Base-by-base conservation (phyloP, 1,284 basidiomycete genomes). In the Fistulinella cinereoalba region DNA sequence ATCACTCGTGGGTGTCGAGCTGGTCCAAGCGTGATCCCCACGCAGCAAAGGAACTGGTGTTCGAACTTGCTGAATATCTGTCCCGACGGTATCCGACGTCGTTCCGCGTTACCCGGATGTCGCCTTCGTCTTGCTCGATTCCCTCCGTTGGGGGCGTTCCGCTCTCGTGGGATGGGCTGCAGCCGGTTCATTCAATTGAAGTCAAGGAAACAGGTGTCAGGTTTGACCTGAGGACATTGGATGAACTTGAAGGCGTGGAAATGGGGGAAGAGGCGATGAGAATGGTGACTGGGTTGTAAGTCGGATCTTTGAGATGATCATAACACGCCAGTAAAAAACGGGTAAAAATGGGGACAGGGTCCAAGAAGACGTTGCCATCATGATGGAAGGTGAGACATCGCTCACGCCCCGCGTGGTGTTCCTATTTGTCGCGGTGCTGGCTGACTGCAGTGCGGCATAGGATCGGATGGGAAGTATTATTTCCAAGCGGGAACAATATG, bases 361-460 rank as follows among this genome's bases (percentile, higher is more conserved):
- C 1, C 85, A 88, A 55, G 88, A 91, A 51, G 88, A 91, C 57
- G 69, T 89, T 34, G 85, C 85, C 12, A 60, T 91, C 12, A 85
- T 91, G 85, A 67, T 88, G 24, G 84, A 88, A 75, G 86, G 84
- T 74, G 49, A 41, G 1, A 1, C 10, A 21, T 24, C 5, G 9
- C 9, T 6, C 25, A 7, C 25, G 6, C 12, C 25, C 25, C 25
- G 25, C 25, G 25, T 27, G 25, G 4, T 15, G 27, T 18, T 9
- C 10, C 42, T 13, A 22, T 16, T 23, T 24, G 16, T 2, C 22
- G n/a, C 18, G 2, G 1, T 45, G 19, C 50, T 60, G 22, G 53
- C 21, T 18, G 5, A 8, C 12, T 31, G 22, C 19, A 43, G 21
- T 54, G 12, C 25, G 25, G 12, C 12, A 27, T 12, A 82, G 81